A percentile compares a stretch with the other conserved stretches of the same genome.
phyloP scores from a whole-genome alignment of 1,284 basidiomycete genomes.

The Meripilus lineatus region DNA sequence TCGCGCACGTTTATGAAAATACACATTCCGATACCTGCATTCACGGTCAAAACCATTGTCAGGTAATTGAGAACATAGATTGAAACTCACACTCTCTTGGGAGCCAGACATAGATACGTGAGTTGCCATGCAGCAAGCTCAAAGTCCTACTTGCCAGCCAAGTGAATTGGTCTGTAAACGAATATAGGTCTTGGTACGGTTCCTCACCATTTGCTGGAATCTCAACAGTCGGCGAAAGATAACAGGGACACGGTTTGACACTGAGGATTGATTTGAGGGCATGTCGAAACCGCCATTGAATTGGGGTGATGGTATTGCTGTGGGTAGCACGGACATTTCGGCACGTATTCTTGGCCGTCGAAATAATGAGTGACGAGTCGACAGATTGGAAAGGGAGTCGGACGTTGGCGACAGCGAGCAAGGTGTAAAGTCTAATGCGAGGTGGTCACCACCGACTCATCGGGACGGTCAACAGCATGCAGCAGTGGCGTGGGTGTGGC shows the following conservation, averaged over 20 bases:
- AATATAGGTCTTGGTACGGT: background rate
- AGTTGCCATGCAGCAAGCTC: conserved; percentile 93
- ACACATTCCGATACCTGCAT: conserved; percentile 80
- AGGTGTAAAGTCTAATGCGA: conserved; percentile 2
- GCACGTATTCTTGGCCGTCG: conserved; percentile 36
- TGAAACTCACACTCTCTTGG: conserved; percentile 80
- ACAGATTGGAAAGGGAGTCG: conserved; percentile 27
- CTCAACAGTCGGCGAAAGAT: conserved; percentile 75
- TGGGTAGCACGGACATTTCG: conserved; percentile 58
- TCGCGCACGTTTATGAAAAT: conserved; percentile 81
- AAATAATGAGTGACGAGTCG: conserved; percentile 29
- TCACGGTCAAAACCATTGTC: conserved; percentile 8
- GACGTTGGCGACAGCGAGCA: background rate
- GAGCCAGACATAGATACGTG: conserved; percentile 87
- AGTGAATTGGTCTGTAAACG: background rate
- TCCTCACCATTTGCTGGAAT: conserved; percentile 80
- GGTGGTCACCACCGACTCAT: too few species aligned
- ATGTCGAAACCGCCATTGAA: conserved; percentile 28
- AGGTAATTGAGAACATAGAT: conserved; percentile 9
- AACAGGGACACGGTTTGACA: conserved; percentile 61
- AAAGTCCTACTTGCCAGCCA: conserved; percentile 65
- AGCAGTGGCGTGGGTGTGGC: background rate
- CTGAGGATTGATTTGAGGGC: conserved; percentile 23
- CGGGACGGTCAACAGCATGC: too few species aligned
- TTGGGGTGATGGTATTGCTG: conserved; percentile 36